phyloP scores from a whole-genome alignment of 176 grass and related monocot genomes.

The Rhynchospora tenuis region DNA sequence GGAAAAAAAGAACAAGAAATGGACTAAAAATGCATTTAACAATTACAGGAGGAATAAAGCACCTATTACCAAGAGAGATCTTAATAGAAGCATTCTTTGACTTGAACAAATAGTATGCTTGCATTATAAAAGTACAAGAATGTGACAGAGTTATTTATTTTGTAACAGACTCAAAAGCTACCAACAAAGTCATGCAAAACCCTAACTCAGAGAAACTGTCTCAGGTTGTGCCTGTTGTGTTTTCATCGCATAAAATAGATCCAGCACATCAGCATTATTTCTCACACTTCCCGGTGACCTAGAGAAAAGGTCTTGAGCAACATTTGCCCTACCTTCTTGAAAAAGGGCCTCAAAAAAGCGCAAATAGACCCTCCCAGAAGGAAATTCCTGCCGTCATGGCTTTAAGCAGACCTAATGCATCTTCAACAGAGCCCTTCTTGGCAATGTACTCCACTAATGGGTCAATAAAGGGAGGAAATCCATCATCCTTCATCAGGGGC shows the following conservation, averaged over 20 bases:
- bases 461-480: slow-evolving; percentile 48
- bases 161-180: neutral
- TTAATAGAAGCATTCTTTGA: neutral
- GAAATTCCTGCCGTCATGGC: slow-evolving; percentile 50
- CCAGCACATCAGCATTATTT: slow-evolving; percentile 58
- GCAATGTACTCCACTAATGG: slow-evolving; percentile 51
- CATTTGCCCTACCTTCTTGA: slow-evolving; percentile 48
- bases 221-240: slow-evolving; percentile 14
- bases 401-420: slow-evolving; percentile 44
- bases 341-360: slow-evolving; percentile 52
- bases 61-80: neutral
- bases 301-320: slow-evolving; percentile 58
- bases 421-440: slow-evolving; percentile 60
- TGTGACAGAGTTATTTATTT: neutral
- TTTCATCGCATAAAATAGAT: slow-evolving; percentile 61
- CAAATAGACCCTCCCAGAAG: slow-evolving; percentile 48
- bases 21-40: neutral
- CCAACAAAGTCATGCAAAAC: neutral
- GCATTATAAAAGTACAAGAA: neutral
- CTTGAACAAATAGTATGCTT: neutral
- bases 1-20: neutral
- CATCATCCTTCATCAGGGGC: slow-evolving; percentile 61
- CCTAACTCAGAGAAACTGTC: neutral
- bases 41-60: neutral
- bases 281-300: slow-evolving; percentile 54